A percentile compares a stretch with the other conserved stretches of the same genome.
These are phyloP conservation scores for Talaromyces sp. DNA, from an alignment of 2,329 filamentous ascomycete genomes.

Conservation along the genomic window DNA sequence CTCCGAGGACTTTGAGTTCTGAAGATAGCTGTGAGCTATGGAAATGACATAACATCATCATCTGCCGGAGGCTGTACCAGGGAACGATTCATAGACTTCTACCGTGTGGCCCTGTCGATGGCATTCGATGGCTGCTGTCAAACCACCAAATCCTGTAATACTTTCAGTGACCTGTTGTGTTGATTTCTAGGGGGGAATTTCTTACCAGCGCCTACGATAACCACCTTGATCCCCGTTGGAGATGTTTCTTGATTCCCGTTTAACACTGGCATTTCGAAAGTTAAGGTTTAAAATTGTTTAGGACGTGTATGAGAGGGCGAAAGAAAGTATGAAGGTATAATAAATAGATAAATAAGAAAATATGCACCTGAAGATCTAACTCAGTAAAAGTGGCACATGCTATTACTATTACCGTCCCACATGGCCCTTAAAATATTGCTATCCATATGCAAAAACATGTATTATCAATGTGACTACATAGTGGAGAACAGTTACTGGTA, in stretches of 20 bases:
- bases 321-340: not conserved
- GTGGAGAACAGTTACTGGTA: not conserved
- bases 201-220: conserved; percentile 43
- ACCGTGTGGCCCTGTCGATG: conserved; percentile 58
- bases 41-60: not conserved
- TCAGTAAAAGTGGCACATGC: not conserved
- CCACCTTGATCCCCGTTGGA: conserved; percentile 49
- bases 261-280: not conserved
- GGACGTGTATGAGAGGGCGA: not conserved
- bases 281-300: not conserved
- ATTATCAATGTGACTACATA: not conserved
- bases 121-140: conserved; percentile 61
- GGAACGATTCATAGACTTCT: conserved; percentile 55
- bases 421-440: not conserved
- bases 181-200: conserved; percentile 7
- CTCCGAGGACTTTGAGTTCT: conserved; percentile 55
- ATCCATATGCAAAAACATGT: not conserved
- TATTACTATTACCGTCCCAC: not conserved
- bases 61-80: conserved; percentile 19
- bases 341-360: not conserved
- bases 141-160: conserved; percentile 54
- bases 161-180: not conserved
- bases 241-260: not conserved
- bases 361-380: not conserved
- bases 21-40: conserved; percentile 8